phyloP scores from a whole-genome alignment of 2,329 filamentous ascomycete species.

The Remersonia thermophila region DNA sequence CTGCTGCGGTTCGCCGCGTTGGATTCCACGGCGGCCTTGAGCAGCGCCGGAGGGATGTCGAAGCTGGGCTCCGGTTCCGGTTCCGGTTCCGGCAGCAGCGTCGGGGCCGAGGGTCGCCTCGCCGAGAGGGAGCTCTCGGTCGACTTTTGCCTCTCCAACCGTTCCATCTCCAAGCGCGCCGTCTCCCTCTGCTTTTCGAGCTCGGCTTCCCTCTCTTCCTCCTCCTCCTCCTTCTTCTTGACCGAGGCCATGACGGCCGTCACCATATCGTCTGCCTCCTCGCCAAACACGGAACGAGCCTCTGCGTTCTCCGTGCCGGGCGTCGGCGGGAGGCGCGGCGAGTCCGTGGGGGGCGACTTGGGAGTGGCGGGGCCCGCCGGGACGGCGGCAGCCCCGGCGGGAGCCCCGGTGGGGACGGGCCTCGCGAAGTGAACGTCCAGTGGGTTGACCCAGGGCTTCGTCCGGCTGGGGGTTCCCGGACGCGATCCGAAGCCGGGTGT shows the following conservation, averaged over 20 bases:
- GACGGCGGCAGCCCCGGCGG: constrained; percentile 1
- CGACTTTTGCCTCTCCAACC: constrained; percentile 13
- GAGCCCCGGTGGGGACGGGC: too few relatives aligned
- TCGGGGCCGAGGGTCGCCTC: constrained; percentile 4
- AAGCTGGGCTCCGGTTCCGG: background rate
- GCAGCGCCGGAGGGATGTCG: constrained; percentile 5
- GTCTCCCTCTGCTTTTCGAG: constrained; percentile 17
- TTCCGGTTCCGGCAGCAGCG: constrained; percentile 2
- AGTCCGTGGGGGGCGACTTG: constrained; percentile 30
- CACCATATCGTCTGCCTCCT: constrained; percentile 20
- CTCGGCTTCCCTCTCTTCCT: constrained; percentile 12
- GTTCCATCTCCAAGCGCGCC: constrained; percentile 16
- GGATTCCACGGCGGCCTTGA: constrained; percentile 11
- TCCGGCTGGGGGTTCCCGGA: constrained; percentile 25
- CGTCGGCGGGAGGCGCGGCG: constrained; percentile 24
- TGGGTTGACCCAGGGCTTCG: constrained; percentile 33
- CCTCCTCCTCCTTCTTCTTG: constrained; percentile 15
- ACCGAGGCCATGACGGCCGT: constrained; percentile 17
- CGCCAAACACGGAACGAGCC: constrained; percentile 21
- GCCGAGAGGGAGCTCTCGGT: constrained; percentile 9
- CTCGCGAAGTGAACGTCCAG: constrained; percentile 34
- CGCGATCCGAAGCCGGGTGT: constrained; percentile 19
- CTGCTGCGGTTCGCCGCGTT: constrained; percentile 9
- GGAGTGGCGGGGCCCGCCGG: constrained; percentile 19
- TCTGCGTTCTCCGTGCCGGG: constrained; percentile 15